phyloP scores from a whole-genome alignment of 441 rosid species.

The Isatis lusitanica region DNA sequence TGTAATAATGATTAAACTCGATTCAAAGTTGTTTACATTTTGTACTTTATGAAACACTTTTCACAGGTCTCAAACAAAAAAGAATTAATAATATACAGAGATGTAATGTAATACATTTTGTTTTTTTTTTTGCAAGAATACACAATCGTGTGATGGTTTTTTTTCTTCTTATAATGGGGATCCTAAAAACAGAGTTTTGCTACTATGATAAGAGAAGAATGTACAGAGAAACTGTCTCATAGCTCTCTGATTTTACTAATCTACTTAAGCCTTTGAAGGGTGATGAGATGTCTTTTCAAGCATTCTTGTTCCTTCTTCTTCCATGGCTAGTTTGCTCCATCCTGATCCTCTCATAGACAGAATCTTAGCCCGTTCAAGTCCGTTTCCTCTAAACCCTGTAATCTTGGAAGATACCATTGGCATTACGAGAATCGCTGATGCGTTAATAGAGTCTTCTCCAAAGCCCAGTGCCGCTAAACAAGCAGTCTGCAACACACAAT shows the following conservation, averaged over 20 bases:
- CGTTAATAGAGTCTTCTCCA: constrained; percentile 90
- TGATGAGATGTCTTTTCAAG: constrained; percentile 34
- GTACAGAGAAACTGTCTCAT: constrained; percentile 25
- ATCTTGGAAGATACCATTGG: constrained; percentile 96
- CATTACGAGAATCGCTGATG: constrained; percentile 93
- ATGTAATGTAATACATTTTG: constrained; percentile 25
- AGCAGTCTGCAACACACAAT: constrained; percentile 56
- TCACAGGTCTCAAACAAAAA: constrained; percentile 13
- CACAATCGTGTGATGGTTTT: constrained; percentile 29
- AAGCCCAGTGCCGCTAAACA: constrained; percentile 69
- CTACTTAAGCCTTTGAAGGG: constrained; percentile 37
- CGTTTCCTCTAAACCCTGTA: constrained; percentile 81
- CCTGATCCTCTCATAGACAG: constrained; percentile 66
- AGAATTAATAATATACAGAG: constrained; percentile 29
- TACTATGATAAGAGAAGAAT: constrained; percentile 24
- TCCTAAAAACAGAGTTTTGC: constrained; percentile 21
- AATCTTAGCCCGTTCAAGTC: constrained; percentile 62
- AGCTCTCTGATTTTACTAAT: constrained; percentile 27
- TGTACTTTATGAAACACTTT: background rate
- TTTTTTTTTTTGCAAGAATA: constrained; percentile 26
- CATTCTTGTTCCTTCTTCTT: constrained; percentile 42
- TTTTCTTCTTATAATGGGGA: background rate
- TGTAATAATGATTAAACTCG: constrained; percentile 21
- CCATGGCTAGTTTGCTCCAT: constrained; percentile 57
- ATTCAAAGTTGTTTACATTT: constrained; percentile 18